Evolutionary conservation across 441 rosid genomes (phyloP).

Genomic region (Lepidium campestre): DNA sequence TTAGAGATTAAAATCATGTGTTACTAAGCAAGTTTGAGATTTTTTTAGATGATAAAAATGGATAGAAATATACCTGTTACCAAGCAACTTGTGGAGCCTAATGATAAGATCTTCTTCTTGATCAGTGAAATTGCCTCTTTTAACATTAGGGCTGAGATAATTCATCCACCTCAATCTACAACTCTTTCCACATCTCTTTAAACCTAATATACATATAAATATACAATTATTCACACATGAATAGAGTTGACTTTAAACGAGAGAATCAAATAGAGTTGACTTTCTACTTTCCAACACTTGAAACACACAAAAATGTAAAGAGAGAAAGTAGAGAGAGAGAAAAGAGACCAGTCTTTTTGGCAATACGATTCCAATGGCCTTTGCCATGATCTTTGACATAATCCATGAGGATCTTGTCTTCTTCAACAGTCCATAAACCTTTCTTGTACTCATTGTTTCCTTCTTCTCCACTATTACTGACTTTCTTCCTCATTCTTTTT

Average conservation of each 20-base stretch:
- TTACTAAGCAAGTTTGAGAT: background rate
- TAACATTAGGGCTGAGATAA: slow-evolving; percentile 57
- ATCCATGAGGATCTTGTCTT: slow-evolving; percentile 53
- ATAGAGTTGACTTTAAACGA: too few relatives aligned
- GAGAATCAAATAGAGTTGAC: too few relatives aligned
- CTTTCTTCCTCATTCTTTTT: slow-evolving; percentile 27
- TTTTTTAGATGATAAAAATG: background rate
- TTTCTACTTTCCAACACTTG: too few relatives aligned
- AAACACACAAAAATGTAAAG: too few relatives aligned
- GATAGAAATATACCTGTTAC: slow-evolving; percentile 47
- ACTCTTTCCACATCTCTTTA: slow-evolving; percentile 65
- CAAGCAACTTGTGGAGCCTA: slow-evolving; percentile 66
- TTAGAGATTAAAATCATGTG: background rate
- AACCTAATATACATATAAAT: slow-evolving; percentile 28
- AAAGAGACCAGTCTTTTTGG: slow-evolving; percentile 44
- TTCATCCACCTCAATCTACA: slow-evolving; percentile 75
- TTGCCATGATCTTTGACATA: slow-evolving; percentile 46
- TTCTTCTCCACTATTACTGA: slow-evolving; percentile 16
- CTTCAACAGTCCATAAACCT: slow-evolving; percentile 59
- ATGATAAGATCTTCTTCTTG: slow-evolving; percentile 70
- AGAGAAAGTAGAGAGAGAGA: background rate
- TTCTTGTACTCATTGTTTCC: slow-evolving; percentile 38
- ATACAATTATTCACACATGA: background rate
- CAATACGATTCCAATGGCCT: slow-evolving; percentile 55
- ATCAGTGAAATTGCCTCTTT: slow-evolving; percentile 46